Evolutionary conservation across 2,329 filamentous ascomycete species (phyloP), one percentile per base, ranked within the genome.

Genomic region (Pseudogymnoascus sp.): DNA sequence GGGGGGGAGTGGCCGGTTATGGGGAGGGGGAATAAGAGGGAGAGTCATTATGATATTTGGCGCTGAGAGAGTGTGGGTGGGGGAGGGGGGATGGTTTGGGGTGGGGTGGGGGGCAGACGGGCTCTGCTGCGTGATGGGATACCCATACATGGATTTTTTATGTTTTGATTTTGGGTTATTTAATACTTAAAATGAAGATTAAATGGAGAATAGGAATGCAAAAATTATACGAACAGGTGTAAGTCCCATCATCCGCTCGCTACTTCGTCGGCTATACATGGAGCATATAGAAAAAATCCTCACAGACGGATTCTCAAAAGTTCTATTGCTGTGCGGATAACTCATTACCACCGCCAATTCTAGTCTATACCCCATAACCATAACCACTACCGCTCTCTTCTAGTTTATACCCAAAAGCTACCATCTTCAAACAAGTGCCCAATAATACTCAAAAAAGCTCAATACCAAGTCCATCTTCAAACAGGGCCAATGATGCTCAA

Each of bases 21-120:
- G 21, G 34, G 21, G 36, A 37, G 25, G 21, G 60, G 60, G 11
- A 43, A 61, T 10, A 65, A 64, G 63, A 67, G 69, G 31, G 68
- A 65, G 8, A 72, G 69, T 54, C 65, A 68, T 57, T 70, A 69
- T 68, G 71, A 73, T 65, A 71, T 73, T 63, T 73, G 71, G 71
- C 65, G 69, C 16, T 71, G 63, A 36, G 6, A 4, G 5, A 13
- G 14, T 16, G 37, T n/a, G n/a, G n/a, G n/a, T n/a, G 13, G 14
- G 4, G 51, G 21, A 8, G 5, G 19, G 39, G 39, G 37, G 8
- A 3, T 6, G 41, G 41, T 45, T 45, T 21, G 14, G 19, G 41
- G 41, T 5, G 8, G 5, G 6, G 19, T 16, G 11, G 19, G 10
- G 10, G 13, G 41, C 41, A 19, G 41, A 45, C 11, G 19, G 41